Conservation (phyloP, 495 filamentous ascomycete genomes). For the Patellaria atrata region DNA sequence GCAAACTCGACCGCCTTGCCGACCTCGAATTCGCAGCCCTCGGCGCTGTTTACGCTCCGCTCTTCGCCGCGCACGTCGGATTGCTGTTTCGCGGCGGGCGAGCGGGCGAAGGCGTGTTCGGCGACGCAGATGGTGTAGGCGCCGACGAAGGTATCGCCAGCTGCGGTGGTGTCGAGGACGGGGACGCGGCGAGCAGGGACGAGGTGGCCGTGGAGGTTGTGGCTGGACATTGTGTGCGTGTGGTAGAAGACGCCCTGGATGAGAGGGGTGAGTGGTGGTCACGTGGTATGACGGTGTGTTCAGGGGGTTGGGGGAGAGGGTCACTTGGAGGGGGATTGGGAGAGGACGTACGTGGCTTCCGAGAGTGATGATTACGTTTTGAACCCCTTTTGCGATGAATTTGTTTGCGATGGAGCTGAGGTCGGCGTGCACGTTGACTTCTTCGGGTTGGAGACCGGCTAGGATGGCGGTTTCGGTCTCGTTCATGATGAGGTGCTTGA, state of each 20-base stretch:
- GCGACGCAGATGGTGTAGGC: conserved; percentile 58
- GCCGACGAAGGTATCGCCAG: conserved; percentile 90
- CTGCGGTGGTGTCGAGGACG: conserved; percentile 87
- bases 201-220: conserved; percentile 16
- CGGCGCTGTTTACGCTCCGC: conserved; percentile 30
- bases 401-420: conserved; percentile 33
- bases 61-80: conserved; percentile 25
- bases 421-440: conserved; percentile 30
- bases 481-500: conserved; percentile 78
- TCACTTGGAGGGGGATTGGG: too few species aligned
- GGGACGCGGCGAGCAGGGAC: conserved; percentile 40
- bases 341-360: conserved; percentile 54
- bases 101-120: too few species aligned
- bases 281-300: too few species aligned
- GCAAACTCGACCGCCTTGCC: conserved; percentile 46
- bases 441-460: conserved; percentile 36
- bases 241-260: conserved; percentile 22
- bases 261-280: too few species aligned
- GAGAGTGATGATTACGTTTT: conserved; percentile 68
- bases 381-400: conserved; percentile 54
- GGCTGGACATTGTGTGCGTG: conserved; percentile 9
- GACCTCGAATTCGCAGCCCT: conserved; percentile 28
- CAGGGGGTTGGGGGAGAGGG: too few species aligned
- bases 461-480: conserved; percentile 78
- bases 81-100: too few species aligned